Conservation (phyloP, 805 yeast species). For the Blastobotrys americana region DNA sequence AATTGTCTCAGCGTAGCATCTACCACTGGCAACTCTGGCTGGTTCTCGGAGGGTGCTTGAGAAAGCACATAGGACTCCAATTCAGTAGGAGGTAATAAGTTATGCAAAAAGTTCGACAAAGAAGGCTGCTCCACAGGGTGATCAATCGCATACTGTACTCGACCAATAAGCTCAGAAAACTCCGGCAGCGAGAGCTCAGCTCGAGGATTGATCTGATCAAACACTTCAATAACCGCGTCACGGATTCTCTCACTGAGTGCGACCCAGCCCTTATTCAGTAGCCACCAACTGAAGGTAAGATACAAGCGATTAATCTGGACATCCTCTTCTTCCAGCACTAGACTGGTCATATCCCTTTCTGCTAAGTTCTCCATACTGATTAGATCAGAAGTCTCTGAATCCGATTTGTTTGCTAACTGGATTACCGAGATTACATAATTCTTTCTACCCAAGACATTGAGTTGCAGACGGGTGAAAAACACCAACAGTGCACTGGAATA, state of each 20-base stretch:
- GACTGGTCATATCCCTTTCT: constrained; percentile 18
- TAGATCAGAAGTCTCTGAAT: constrained; percentile 15
- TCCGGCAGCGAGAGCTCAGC: constrained; percentile 60
- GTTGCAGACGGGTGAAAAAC: constrained; percentile 75
- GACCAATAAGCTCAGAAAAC: constrained; percentile 36
- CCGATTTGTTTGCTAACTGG: constrained; percentile 46
- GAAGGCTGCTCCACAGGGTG: constrained; percentile 12
- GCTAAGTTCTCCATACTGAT: constrained; percentile 18
- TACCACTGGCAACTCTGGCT: constrained; percentile 8
- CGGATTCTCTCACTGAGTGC: constrained; percentile 48
- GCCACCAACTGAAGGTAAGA: constrained; percentile 88
- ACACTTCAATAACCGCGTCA: constrained; percentile 50
- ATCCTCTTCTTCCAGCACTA: constrained; percentile 23
- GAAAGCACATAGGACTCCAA: constrained; percentile 48
- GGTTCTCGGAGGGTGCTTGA: constrained; percentile 34
- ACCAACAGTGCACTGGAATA: constrained; percentile 64
- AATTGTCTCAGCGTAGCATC: constrained; percentile 28
- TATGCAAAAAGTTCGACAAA: constrained; percentile 24
- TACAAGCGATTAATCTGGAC: constrained; percentile 61
- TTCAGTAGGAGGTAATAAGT: constrained; percentile 45
- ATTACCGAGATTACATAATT: constrained; percentile 77
- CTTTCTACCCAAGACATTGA: constrained; percentile 80
- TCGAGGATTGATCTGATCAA: constrained; percentile 61
- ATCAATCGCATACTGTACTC: constrained; percentile 33
- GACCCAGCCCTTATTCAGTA: constrained; percentile 79